Evolutionary conservation across 306 rosid species (phyloP).

Genomic region (Abrus pulchellus): DNA sequence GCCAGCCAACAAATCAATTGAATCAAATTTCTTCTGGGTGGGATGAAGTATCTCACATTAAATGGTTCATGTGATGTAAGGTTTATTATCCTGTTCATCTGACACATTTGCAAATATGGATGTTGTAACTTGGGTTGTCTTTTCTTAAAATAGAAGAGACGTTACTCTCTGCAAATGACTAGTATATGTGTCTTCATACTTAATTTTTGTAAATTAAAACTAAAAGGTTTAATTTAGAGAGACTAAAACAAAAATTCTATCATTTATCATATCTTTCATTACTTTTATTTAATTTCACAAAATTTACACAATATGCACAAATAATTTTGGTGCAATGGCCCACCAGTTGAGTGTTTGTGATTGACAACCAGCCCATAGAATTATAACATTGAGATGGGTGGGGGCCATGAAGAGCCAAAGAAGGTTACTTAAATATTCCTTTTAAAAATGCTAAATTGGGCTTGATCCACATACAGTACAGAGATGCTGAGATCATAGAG

Average conservation of each 20-base stretch:
- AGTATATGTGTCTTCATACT: too few relatives aligned
- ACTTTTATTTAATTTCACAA: too few relatives aligned
- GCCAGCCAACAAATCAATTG: conserved; percentile 23
- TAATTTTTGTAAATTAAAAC: too few relatives aligned
- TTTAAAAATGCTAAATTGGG: conserved; percentile 50
- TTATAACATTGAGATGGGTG: conserved; percentile 25
- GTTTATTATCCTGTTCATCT: conserved; percentile 37
- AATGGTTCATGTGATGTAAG: conserved; percentile 42
- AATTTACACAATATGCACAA: too few relatives aligned
- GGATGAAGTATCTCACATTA: conserved; percentile 36
- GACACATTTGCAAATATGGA: conserved; percentile 35
- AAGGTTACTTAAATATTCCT: conserved; percentile 42
- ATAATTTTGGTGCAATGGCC: conserved; percentile 31
- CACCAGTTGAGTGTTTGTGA: conserved; percentile 50
- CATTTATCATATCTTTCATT: too few relatives aligned
- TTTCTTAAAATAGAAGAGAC: conserved; percentile 38
- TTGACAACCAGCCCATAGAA: conserved; percentile 20
- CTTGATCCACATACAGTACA: conserved; percentile 47
- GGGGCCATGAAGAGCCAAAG: conserved; percentile 52
- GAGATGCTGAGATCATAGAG: conserved; percentile 21
- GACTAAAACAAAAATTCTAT: too few relatives aligned
- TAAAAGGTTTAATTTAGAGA: too few relatives aligned
- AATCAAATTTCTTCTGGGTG: not conserved
- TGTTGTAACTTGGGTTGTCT: conserved; percentile 34
- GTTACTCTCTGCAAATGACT: too few relatives aligned